Base-by-base conservation (phyloP, 2,329 filamentous ascomycete genomes). In the Fusarium subtropicale region DNA sequence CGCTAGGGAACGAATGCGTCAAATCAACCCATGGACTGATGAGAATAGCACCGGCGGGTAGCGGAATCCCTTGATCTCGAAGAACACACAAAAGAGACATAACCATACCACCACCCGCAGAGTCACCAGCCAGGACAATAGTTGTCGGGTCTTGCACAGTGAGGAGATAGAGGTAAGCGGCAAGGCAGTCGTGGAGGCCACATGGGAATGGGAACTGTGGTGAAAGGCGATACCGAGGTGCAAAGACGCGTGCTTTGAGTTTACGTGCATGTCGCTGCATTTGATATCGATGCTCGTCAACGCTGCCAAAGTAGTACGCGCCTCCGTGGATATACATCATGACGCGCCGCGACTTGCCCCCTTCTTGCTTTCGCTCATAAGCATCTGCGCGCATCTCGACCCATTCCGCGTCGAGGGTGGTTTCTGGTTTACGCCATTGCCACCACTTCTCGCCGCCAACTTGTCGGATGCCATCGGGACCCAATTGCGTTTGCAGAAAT, bases 281-380 rank as follows among this genome's bases (percentile, higher is more conserved):
- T 84, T 98, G 95, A 81, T 98, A 98, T n/a, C 96, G 90, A 82
- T 98, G 96, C 79, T 97, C 94, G 76, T 97, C 94, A 38, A 97
- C 91, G 73, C 93, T 97, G 16, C 96, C 95, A 77, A 99, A 98
- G 81, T 91, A 99, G 80, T 97, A 98, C 22, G 92, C 95, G 9
- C 95, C 95, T 16, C 96, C 96, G 76, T 98, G 96, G 24, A 98
- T 85, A 79, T 98, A 98, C 26, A 99, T 83, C 88, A 98, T 97
- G 60, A 97, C 89, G 54, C 94, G 89, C 71, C 89, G 90, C 20
- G 87, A 87, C 24, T 86, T 84, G 50, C 88, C 87, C 18, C 81
- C 81, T 1, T 81, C 81, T 75, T 87, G 87, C 77, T 90, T 90
- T 60, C 93, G 88, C 76, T 91, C 89, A 64, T 91, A 84, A 30